phyloP scores from a whole-genome alignment of 345 rosid genomes.

The Ceriops tagal region DNA sequence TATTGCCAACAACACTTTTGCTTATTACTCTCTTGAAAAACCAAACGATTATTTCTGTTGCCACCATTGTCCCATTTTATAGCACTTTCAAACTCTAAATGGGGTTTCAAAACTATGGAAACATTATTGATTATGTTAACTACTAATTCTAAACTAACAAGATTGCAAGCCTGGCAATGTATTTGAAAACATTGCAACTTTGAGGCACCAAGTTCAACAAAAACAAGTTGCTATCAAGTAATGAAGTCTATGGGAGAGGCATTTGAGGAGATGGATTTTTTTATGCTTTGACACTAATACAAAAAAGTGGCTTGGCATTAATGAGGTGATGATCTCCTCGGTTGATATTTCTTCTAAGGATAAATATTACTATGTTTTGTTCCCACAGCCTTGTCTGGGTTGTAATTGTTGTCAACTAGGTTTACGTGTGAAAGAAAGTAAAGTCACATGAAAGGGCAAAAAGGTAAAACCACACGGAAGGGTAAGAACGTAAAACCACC shows the following conservation, averaged over 20 bases:
- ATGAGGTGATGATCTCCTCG: constrained; percentile 57
- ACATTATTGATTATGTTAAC: constrained; percentile 46
- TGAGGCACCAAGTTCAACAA: constrained; percentile 31
- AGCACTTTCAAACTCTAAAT: constrained; percentile 27
- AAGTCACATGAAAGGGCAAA: too few species aligned
- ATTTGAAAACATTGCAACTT: constrained; percentile 30
- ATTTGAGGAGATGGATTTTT: constrained; percentile 57
- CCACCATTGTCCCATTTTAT: constrained; percentile 48
- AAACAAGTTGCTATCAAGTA: constrained; percentile 46
- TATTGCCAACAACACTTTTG: too few species aligned
- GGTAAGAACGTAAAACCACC: too few species aligned
- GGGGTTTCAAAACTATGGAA: constrained; percentile 21
- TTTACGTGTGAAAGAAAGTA: too few species aligned
- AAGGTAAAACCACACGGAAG: too few species aligned
- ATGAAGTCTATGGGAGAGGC: constrained; percentile 54
- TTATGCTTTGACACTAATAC: constrained; percentile 38
- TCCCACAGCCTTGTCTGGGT: too few species aligned
- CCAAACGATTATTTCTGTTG: constrained; percentile 29
- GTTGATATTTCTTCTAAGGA: constrained; percentile 41
- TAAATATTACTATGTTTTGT: constrained; percentile 30
- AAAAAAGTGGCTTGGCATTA: constrained; percentile 35
- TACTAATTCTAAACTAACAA: constrained; percentile 52
- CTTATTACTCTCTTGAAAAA: constrained; percentile 17
- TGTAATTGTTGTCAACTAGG: too few species aligned
- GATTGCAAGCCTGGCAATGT: constrained; percentile 28